Evolutionary conservation across 352 stramenopile genomes (phyloP).

Genomic region (Pythium vanterpoolii): DNA sequence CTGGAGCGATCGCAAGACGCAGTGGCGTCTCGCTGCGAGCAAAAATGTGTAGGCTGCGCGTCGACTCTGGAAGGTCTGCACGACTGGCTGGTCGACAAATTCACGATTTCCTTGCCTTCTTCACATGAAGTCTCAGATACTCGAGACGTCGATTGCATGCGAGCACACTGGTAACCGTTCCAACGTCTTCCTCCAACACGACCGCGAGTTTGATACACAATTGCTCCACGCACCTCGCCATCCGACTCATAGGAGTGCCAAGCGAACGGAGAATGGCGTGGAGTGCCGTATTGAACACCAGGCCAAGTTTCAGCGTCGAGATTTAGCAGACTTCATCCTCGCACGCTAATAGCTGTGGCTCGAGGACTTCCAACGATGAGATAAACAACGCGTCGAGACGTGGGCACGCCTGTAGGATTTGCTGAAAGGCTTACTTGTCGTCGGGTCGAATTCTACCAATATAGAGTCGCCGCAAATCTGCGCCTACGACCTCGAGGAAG

Average conservation of each 20-base stretch:
- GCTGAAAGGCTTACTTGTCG: background rate
- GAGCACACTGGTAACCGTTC: background rate
- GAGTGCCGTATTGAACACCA: background rate
- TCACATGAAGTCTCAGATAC: background rate
- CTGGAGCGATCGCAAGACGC: background rate
- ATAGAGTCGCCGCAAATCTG: background rate
- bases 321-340: background rate
- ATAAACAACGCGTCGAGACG: background rate
- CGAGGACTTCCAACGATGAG: background rate
- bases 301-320: background rate
- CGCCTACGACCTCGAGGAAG: background rate
- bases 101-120: too few species aligned
- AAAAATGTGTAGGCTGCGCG: slow-evolving; percentile 2
- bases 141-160: background rate
- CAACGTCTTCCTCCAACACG: background rate
- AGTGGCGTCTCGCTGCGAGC: background rate
- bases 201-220: background rate
- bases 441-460: background rate
- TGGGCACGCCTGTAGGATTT: background rate
- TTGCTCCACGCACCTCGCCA: background rate
- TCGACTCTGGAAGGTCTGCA: background rate
- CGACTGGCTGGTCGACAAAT: background rate
- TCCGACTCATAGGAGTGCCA: background rate
- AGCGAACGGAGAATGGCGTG: background rate
- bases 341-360: background rate